Evolutionary conservation across 306 rosid species (phyloP).

Genomic region (Castanospermum australe): DNA sequence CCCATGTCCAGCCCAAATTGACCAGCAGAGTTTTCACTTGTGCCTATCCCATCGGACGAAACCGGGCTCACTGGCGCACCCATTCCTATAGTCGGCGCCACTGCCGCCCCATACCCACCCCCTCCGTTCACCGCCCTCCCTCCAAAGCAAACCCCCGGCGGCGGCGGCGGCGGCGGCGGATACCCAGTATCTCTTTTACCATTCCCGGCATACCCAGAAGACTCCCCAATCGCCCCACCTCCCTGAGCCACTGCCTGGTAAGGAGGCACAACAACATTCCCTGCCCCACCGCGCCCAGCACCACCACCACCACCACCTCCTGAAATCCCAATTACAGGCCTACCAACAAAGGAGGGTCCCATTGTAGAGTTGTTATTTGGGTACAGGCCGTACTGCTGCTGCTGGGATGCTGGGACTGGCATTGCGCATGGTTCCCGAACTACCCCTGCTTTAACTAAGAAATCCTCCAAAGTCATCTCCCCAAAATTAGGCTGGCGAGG

Average conservation of each 20-base stretch:
- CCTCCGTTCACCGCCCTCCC: slow-evolving; percentile 60
- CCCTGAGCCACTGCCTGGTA: slow-evolving; percentile 42
- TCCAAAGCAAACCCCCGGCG: slow-evolving; percentile 44
- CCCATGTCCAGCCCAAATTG: slow-evolving; percentile 58
- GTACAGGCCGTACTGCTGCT: slow-evolving; percentile 47
- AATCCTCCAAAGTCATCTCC: slow-evolving; percentile 89
- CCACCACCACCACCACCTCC: slow-evolving; percentile 21
- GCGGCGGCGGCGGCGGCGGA: not conserved
- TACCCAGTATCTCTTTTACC: slow-evolving; percentile 42
- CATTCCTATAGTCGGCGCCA: slow-evolving; percentile 37
- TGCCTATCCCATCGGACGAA: slow-evolving; percentile 59
- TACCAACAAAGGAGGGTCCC: slow-evolving; percentile 32
- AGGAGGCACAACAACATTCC: slow-evolving; percentile 27
- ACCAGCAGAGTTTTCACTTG: slow-evolving; percentile 33
- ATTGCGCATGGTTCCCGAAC: slow-evolving; percentile 46
- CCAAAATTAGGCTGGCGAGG: slow-evolving; percentile 75
- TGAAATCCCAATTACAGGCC: slow-evolving; percentile 30
- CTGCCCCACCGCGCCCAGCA: not conserved
- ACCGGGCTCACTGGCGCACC: slow-evolving; percentile 55
- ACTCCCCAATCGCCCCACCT: slow-evolving; percentile 36
- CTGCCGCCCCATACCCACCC: slow-evolving; percentile 43
- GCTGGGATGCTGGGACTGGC: slow-evolving; percentile 22
- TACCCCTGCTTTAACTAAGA: slow-evolving; percentile 76
- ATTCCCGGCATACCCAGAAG: slow-evolving; percentile 42
- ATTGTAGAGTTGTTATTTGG: slow-evolving; percentile 27